Conservation (phyloP, 352 stramenopile genomes). For the Pseudoperonospora humuli region DNA sequence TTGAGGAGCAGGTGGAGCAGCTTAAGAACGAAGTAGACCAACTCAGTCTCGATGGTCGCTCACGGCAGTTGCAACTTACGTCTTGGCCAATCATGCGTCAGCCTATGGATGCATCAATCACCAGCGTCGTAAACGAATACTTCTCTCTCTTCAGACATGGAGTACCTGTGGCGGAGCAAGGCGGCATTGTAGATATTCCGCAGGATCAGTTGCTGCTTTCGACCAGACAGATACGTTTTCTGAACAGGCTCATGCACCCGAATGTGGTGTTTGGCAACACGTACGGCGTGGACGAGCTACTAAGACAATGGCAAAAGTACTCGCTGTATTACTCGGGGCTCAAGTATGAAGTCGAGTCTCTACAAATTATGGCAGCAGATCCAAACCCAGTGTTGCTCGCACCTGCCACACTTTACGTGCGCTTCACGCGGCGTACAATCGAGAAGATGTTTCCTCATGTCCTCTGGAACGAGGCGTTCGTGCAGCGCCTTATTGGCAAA, state of each 20-base stretch:
- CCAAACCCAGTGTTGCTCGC: constrained; percentile 36
- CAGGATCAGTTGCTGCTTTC: constrained; percentile 23
- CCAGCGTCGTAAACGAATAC: constrained; percentile 48
- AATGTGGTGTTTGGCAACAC: constrained; percentile 45
- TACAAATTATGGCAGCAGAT: constrained; percentile 36
- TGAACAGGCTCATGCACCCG: constrained; percentile 38
- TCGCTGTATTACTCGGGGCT: constrained; percentile 47
- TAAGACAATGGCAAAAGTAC: constrained; percentile 63
- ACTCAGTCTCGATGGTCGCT: constrained; percentile 14
- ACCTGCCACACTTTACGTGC: constrained; percentile 37
- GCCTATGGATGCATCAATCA: constrained; percentile 19
- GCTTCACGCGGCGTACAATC: constrained; percentile 51
- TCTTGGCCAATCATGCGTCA: constrained; percentile 13
- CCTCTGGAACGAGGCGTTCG: constrained; percentile 48
- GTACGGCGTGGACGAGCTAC: constrained; percentile 33
- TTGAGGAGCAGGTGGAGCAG: constrained; percentile 38
- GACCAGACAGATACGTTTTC: constrained; percentile 24
- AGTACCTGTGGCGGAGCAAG: constrained; percentile 25
- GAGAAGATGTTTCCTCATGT: constrained; percentile 64
- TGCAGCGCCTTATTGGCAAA: constrained; percentile 55
- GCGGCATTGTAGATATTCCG: constrained; percentile 1
- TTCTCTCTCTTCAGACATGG: constrained; percentile 56
- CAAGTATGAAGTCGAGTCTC: constrained; percentile 34
- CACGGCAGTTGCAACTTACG: constrained; percentile 14
- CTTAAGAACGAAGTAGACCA: constrained; percentile 38